These are phyloP conservation scores for Ceratocystis alfenasii DNA, from an alignment of 2,329 filamentous ascomycete species.

Conservation along the genomic window DNA sequence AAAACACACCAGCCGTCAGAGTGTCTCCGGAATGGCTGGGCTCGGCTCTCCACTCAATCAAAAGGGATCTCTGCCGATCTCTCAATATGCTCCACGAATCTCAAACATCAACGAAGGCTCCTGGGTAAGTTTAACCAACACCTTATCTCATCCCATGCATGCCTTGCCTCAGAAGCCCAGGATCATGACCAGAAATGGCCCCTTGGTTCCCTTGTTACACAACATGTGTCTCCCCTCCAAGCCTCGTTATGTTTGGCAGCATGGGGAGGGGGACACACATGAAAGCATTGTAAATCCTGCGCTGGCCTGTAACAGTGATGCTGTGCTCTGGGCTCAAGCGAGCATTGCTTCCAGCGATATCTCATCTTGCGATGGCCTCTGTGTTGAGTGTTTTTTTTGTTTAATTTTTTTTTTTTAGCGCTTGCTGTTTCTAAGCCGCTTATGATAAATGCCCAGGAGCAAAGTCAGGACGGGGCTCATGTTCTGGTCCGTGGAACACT, in stretches of 20 bases:
- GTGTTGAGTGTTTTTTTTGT: too few species aligned
- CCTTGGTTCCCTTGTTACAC: constrained; percentile 20
- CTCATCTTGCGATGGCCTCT: too few species aligned
- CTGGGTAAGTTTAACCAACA: constrained; percentile 51
- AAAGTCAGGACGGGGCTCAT: not conserved
- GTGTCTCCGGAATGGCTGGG: constrained; percentile 52
- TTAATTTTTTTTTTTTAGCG: too few species aligned
- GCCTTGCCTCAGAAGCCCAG: not conserved
- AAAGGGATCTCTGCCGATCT: constrained; percentile 50
- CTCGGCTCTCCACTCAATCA: constrained; percentile 43
- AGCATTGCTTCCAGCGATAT: not conserved
- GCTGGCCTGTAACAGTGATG: not conserved
- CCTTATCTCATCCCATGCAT: constrained; percentile 12
- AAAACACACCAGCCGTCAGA: constrained; percentile 36
- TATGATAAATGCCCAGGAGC: not conserved
- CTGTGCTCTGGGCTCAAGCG: not conserved
- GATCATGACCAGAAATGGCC: not conserved
- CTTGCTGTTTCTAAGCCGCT: not conserved
- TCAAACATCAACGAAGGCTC: constrained; percentile 68
- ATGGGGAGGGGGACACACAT: not conserved
- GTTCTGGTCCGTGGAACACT: not conserved
- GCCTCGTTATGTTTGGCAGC: constrained; percentile 9
- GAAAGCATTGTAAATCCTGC: not conserved
- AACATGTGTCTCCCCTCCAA: not conserved
- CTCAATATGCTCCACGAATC: constrained; percentile 69